Evolutionary conservation across 257 asterid species (phyloP), one percentile per base, ranked within the genome.

Genomic region (Capsicum chinense): DNA sequence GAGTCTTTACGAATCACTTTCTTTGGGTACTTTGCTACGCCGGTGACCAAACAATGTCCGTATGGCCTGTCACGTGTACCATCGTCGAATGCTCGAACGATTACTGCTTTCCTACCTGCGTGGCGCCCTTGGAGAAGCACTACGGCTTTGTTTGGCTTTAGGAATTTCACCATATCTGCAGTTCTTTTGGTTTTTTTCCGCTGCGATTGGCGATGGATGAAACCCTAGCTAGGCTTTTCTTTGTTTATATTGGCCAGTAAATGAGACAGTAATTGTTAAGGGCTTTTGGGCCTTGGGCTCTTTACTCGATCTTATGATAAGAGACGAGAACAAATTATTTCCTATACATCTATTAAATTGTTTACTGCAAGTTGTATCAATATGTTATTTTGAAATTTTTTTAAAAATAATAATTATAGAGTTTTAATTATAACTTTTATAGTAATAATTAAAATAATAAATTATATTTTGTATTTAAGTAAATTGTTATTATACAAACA

Each of bases 51-150:
- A 81, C 91, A 88, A 85, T 86, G 88, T 5, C 91, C 91, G 78
- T 88, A 88, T 19, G 89, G 86, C 26, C 91, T 86, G 33, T 88
- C 89, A n/a, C 89, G 88, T 11, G 91, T 88, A 2, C 91, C 91
- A 2, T 88, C 91, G 60, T 88, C 91, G 59, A 88, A 88, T 0
- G 89, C 80, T 58, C 85, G 82, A 5, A 88, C 78, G 17, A 88
- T 88, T 16, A 88, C 91, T 2, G 84, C 91, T 68, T 88, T 88
- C 37, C 87, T 82, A 5, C 91, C 91, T 26, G 91, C 91, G 60
- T 88, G 85, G 3, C 87, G 85, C 2, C 91, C 91, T 58, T 88
- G 88, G 6, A 88, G 88, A 11, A 88, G 33, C 4, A 88, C 84
- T 7, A 88, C 88, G 56, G 90, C 90, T 79, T 88, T 88, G 85